Percentiles rank a stretch among this genome's conserved stretches.
Evolutionary conservation across 768 basidiomycete genomes (phyloP).

Genomic region (Inosperma sp.): DNA sequence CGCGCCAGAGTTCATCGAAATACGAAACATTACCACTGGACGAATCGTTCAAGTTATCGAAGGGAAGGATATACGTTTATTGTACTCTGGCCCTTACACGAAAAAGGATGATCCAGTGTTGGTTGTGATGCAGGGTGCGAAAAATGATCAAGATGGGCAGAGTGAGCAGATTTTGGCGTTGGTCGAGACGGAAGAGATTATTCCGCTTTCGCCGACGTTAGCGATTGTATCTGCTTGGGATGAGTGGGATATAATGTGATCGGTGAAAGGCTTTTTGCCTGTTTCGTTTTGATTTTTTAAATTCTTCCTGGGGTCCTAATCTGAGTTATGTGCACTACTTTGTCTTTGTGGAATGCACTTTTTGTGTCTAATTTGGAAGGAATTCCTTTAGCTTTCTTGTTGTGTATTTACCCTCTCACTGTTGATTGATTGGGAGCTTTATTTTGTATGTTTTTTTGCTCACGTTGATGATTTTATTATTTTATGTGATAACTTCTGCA

Average conservation of each 20-base stretch:
- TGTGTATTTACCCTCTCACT: too few relatives aligned
- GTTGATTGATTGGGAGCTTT: too few relatives aligned
- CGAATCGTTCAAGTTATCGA: constrained; percentile 81
- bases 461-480: too few relatives aligned
- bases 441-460: too few relatives aligned
- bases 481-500: too few relatives aligned
- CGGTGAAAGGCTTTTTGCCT: not conserved
- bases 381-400: too few relatives aligned
- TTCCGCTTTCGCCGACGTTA: constrained; percentile 26
- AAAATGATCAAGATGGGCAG: constrained; percentile 51
- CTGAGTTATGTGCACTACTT: not conserved
- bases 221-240: constrained; percentile 48
- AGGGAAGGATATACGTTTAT: constrained; percentile 60
- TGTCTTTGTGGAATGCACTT: too few relatives aligned
- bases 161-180: constrained; percentile 67
- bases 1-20: constrained; percentile 70
- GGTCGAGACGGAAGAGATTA: constrained; percentile 60
- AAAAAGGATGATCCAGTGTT: constrained; percentile 48
- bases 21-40: constrained; percentile 60
- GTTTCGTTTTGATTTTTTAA: not conserved
- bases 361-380: too few relatives aligned
- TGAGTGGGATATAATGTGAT: constrained; percentile 63
- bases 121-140: constrained; percentile 58
- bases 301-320: not conserved
- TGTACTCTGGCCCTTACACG: constrained; percentile 42